Conservation (phyloP, 257 asterid genomes). For the Solanum ahanhuiri region DNA sequence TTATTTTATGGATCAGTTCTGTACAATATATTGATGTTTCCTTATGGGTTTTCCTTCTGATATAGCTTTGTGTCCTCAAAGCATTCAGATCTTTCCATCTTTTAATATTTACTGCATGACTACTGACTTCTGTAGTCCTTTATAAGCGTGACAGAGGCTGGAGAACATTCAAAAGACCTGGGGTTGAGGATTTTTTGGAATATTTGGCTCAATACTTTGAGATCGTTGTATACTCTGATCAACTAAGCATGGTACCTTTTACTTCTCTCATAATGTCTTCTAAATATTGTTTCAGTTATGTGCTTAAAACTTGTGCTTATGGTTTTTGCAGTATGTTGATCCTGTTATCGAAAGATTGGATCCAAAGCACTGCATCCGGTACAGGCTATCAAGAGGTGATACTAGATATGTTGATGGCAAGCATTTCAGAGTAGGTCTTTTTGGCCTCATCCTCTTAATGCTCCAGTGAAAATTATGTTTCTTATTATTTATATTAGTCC, state of each 20-base stretch:
- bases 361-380: constrained; percentile 59
- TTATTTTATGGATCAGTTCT: background rate
- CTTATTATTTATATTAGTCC: background rate
- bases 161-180: constrained; percentile 97
- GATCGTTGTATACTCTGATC: constrained; percentile 68
- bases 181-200: constrained; percentile 84
- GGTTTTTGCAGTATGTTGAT: constrained; percentile 69
- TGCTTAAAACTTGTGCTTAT: background rate
- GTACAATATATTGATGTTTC: background rate
- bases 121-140: constrained; percentile 1
- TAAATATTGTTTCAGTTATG: background rate
- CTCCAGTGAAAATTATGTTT: background rate
- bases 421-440: constrained; percentile 65
- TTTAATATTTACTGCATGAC: background rate
- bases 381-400: constrained; percentile 66
- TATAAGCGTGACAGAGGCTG: constrained; percentile 90
- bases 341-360: constrained; percentile 75
- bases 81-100: background rate
- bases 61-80: background rate
- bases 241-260: constrained; percentile 42
- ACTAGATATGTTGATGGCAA: constrained; percentile 74
- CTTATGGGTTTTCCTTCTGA: background rate
- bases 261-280: background rate
- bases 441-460: background rate
- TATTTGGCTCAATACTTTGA: constrained; percentile 78